Evolutionary conservation across 2,329 filamentous ascomycete genomes (phyloP), one percentile per base, ranked within the genome.

Genomic region (Sordariomycetes sp.): DNA sequence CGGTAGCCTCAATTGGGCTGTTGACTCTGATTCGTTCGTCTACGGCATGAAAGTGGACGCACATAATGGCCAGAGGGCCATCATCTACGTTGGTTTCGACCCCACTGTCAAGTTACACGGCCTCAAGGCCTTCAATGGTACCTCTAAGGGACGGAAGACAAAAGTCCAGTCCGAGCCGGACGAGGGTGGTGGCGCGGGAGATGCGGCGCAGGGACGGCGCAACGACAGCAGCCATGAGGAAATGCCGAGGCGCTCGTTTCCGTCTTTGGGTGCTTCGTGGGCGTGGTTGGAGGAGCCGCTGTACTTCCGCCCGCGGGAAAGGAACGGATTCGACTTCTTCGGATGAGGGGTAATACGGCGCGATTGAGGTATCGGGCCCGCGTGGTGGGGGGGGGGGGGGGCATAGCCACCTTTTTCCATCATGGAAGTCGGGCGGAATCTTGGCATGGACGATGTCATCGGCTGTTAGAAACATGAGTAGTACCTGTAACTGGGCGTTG

Each of bases 11-110:
- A 65, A 70, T 1, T 76, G 74, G 20, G 65, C 63, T 17, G 73
- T 72, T 63, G 76, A 80, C 60, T 74, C 77, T n/a, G 65, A 72
- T 13, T 71, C 70, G 4, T 60, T 79, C n/a, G 64, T 79, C 2
- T 80, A 78, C 61, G 65, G 70, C 10, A 32, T 32, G 28, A 10
- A 17, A 3, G 36, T 17, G 36, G 17, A 39, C 36, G 8, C 45
- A 20, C 51, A 32, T 17, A 7, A 13, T 7, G 10, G 7, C 25
- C 24, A 28, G 20, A 32, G 25, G 25, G 25, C 71, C 0, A 59
- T 77, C 13, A 67, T 76, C 0, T 70, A 76, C 51, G 59, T 77
- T 2, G 69, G 68, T 5, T 77, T 74, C 59, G 74, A 76, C 61
- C 70, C 74, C 1, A 62, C 64, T 8, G 66, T 72, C 17, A 64